Evolutionary conservation across 306 rosid genomes (phyloP), one percentile per base, ranked within the genome.

Genomic region (Quercus robur): DNA sequence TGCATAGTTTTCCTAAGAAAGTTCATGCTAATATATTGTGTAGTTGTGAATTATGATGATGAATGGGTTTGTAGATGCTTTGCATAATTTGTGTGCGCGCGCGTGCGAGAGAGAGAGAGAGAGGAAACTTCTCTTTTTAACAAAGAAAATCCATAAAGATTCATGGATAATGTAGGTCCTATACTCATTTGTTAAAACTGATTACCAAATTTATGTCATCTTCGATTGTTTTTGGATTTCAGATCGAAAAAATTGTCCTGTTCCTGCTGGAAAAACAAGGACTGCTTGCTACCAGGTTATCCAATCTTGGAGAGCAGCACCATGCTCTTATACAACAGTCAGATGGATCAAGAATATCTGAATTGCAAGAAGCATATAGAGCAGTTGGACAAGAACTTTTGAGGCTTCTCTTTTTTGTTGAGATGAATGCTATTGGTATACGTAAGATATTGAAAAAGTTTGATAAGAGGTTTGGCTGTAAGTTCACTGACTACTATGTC

Each of bases 241-340:
- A 96, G 99, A 93, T 96, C 46, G 98, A 96, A 92, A 96, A 78
- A 74, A 89, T 89, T 73, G 99, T 96, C 80, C 97, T 96, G 78
- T 96, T 96, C 87, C 80, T 96, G 21, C 71, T 96, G 92, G 98
- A 93, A 82, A 97, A 93, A 96, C 99, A 96, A 93, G 99, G 99
- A 78, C 81, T 81, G 76, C 89, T 96, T 85, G 99, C 98, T 26
- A 89, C 97, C 87, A 88, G 87, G 91, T 86, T 93, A 89, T 86
- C 92, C 49, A 82, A 82, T 55, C 98, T 91, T 75, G 96, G 91
- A 78, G 85, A 90, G 81, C 79, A 74, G 87, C 90, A 86, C 23
- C 83, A 88, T 49, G 84, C 87, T 77, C 89, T 96, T 78, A 92
- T 81, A 81, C 63, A 86, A 85, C 92, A 90, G 84, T 98, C 97